phyloP scores from a whole-genome alignment of 306 rosid species.

The Ormosia semicastrata region DNA sequence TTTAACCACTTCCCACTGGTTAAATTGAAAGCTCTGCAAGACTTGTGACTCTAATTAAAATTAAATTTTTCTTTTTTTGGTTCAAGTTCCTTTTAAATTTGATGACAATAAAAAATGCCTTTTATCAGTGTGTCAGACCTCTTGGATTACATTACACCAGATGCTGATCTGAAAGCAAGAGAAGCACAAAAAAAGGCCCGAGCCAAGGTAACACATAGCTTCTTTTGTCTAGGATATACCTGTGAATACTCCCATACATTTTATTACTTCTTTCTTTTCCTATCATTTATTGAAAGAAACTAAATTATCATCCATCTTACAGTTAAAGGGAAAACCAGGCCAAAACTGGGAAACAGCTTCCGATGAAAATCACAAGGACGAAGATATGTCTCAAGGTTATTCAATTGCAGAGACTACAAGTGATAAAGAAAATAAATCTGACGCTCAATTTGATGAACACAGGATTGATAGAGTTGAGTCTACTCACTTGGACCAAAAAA shows the following conservation, averaged over 20 bases:
- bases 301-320: constrained; percentile 31
- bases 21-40: neutral
- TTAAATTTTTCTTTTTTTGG: neutral
- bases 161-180: constrained; percentile 85
- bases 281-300: constrained; percentile 12
- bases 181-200: constrained; percentile 94
- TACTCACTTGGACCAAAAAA: constrained; percentile 40
- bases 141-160: constrained; percentile 94
- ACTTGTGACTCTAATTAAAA: neutral
- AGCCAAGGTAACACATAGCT: constrained; percentile 65
- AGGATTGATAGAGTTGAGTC: constrained; percentile 55
- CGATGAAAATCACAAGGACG: constrained; percentile 71
- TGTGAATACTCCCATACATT: constrained; percentile 7
- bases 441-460: constrained; percentile 47
- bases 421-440: constrained; percentile 84
- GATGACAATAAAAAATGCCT: constrained; percentile 1
- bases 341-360: constrained; percentile 59
- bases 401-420: constrained; percentile 55
- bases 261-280: neutral
- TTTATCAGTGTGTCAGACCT: constrained; percentile 91
- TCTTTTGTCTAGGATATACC: constrained; percentile 1
- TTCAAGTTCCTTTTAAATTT: constrained; percentile 1
- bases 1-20: neutral
- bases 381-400: constrained; percentile 44
- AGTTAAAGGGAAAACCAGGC: constrained; percentile 86